Conservation (phyloP, 495 filamentous ascomycete genomes). For the Penicillium chermesinum region DNA sequence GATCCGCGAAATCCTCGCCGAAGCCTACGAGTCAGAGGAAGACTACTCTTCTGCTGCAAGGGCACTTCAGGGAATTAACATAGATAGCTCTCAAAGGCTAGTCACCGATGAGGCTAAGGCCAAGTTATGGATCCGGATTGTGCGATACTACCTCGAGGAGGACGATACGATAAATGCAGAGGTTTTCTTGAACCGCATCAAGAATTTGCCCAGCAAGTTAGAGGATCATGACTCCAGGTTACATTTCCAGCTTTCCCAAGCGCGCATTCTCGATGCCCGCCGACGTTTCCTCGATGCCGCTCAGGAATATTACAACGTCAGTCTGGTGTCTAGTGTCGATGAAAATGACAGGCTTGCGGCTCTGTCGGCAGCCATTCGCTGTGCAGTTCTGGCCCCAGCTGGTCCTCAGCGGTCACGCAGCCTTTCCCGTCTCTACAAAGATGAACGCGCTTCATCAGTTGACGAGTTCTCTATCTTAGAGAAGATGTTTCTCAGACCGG, state of each 20-base stretch:
- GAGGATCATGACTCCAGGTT: slow-evolving; percentile 65
- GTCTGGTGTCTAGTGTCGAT: slow-evolving; percentile 65
- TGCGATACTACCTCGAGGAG: slow-evolving; percentile 88
- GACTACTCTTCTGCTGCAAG: slow-evolving; percentile 75
- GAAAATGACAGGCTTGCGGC: slow-evolving; percentile 82
- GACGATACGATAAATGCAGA: slow-evolving; percentile 86
- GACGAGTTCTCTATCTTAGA: slow-evolving; percentile 86
- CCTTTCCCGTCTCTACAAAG: slow-evolving; percentile 84
- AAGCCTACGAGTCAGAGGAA: slow-evolving; percentile 75
- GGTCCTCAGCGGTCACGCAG: slow-evolving; percentile 77
- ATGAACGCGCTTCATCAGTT: slow-evolving; percentile 72
- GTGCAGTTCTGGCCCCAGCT: slow-evolving; percentile 89
- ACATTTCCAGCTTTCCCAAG: slow-evolving; percentile 85
- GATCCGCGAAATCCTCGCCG: slow-evolving; percentile 75
- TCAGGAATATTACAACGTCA: slow-evolving; percentile 80
- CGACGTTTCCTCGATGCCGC: slow-evolving; percentile 87
- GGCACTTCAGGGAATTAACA: slow-evolving; percentile 73
- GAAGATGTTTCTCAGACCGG: slow-evolving; percentile 95
- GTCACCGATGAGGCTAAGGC: slow-evolving; percentile 75
- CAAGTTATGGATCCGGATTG: slow-evolving; percentile 85
- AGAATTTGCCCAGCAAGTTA: slow-evolving; percentile 80
- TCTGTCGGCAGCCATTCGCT: slow-evolving; percentile 82
- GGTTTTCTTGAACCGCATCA: slow-evolving; percentile 84
- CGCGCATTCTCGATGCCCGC: slow-evolving; percentile 86
- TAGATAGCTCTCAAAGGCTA: slow-evolving; percentile 80